Percentiles rank a stretch among this genome's conserved stretches.
Evolutionary conservation across 768 basidiomycete genomes (phyloP).

Genomic region (Calocybe indica): DNA sequence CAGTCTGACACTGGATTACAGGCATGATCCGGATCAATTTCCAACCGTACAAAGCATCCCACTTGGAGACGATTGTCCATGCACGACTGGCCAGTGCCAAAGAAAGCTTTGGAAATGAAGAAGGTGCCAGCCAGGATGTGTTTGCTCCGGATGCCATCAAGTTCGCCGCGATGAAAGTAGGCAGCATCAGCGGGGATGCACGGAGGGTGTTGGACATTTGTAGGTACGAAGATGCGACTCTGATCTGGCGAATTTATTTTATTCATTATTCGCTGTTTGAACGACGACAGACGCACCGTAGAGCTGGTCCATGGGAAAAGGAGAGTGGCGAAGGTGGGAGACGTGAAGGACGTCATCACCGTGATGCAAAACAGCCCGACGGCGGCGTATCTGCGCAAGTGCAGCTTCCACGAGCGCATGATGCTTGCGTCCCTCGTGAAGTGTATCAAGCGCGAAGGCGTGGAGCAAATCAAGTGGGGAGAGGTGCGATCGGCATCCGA

Average conservation of each 20-base stretch:
- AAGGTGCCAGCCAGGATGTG: conserved; percentile 43
- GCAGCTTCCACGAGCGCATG: conserved; percentile 83
- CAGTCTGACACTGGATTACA: conserved; percentile 18
- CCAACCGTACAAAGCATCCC: conserved; percentile 74
- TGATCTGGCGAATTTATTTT: neutral
- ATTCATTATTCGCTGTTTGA: neutral
- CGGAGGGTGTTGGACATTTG: conserved; percentile 90
- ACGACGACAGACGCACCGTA: conserved; percentile 59
- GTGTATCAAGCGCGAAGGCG: conserved; percentile 76
- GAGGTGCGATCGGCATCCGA: conserved; percentile 42
- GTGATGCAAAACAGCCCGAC: conserved; percentile 91
- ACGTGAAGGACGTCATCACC: conserved; percentile 75
- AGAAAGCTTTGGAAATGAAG: conserved; percentile 33
- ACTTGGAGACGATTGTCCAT: conserved; percentile 83
- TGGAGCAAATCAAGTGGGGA: conserved; percentile 84
- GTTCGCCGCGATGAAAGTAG: conserved; percentile 69
- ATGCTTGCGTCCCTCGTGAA: conserved; percentile 82
- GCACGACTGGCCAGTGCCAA: conserved; percentile 64
- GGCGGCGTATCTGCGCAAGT: conserved; percentile 73
- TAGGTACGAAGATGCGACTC: conserved; percentile 40
- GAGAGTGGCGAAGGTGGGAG: conserved; percentile 54
- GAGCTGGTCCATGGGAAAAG: conserved; percentile 59
- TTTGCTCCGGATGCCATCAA: conserved; percentile 70
- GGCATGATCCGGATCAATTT: conserved; percentile 93
- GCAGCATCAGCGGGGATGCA: conserved; percentile 88